Percentiles rank a stretch among this genome's conserved stretches.
Evolutionary conservation across 2,329 filamentous ascomycete species (phyloP).

Genomic region (Tolypocladium pustulatum): DNA sequence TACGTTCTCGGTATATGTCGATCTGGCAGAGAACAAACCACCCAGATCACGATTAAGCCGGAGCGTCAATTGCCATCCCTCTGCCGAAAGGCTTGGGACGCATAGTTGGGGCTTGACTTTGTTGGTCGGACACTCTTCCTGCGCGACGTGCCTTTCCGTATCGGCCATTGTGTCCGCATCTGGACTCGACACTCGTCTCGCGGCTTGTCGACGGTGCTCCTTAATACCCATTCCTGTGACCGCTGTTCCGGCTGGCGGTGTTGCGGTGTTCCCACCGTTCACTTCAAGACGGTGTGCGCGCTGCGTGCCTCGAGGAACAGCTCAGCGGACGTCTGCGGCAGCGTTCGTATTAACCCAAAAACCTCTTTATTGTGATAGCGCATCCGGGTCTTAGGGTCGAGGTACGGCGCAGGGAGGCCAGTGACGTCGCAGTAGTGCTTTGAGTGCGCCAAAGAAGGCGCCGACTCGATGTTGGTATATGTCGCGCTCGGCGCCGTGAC

Average conservation of each 20-base stretch:
- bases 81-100: slow-evolving; percentile 67
- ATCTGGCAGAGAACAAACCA: slow-evolving; percentile 61
- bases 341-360: slow-evolving; percentile 68
- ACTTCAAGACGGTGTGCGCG: slow-evolving; percentile 90
- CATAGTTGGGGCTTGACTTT: slow-evolving; percentile 96
- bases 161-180: not conserved
- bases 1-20: slow-evolving; percentile 78
- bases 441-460: slow-evolving; percentile 74
- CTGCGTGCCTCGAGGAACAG: slow-evolving; percentile 82
- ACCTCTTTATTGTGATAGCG: slow-evolving; percentile 91
- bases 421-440: slow-evolving; percentile 95
- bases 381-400: slow-evolving; percentile 88
- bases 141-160: not conserved
- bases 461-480: slow-evolving; percentile 94
- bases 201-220: not conserved
- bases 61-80: slow-evolving; percentile 82
- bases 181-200: not conserved
- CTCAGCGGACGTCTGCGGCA: slow-evolving; percentile 77
- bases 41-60: slow-evolving; percentile 93
- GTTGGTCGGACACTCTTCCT: slow-evolving; percentile 60
- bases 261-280: slow-evolving; percentile 15
- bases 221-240: not conserved
- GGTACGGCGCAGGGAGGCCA: slow-evolving; percentile 80
- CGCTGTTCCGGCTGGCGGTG: not conserved
- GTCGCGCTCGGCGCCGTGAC: slow-evolving; percentile 58